Percentiles rank a stretch among this genome's conserved stretches.
phyloP scores from a whole-genome alignment of 2,329 filamentous ascomycete species.

The Fusarium pseudograminearum region DNA sequence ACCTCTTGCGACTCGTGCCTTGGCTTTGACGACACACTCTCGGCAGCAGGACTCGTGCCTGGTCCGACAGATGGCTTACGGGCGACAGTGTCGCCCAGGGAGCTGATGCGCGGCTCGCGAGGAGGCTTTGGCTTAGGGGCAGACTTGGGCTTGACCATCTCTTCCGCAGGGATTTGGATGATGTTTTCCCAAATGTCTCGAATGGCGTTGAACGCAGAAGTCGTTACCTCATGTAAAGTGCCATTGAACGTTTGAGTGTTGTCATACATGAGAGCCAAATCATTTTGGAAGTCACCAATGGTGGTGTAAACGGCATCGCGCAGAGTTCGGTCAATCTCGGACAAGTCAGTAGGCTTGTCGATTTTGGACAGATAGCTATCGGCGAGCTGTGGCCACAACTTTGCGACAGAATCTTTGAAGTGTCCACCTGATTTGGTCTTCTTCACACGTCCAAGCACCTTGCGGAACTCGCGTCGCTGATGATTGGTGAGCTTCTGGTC shows the following conservation, averaged over 20 bases:
- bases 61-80: conserved; percentile 50
- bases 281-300: conserved; percentile 78
- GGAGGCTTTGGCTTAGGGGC: conserved; percentile 56
- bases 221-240: conserved; percentile 77
- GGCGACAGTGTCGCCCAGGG: conserved; percentile 42
- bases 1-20: conserved; percentile 36
- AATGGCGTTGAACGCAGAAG: conserved; percentile 66
- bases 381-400: conserved; percentile 79
- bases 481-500: conserved; percentile 66
- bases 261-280: conserved; percentile 80
- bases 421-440: conserved; percentile 84
- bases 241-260: conserved; percentile 91
- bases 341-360: conserved; percentile 84
- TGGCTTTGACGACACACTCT: conserved; percentile 39
- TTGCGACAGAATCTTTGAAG: conserved; percentile 83
- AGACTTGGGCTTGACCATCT: conserved; percentile 69
- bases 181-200: conserved; percentile 64
- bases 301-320: conserved; percentile 75
- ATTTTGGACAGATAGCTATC: conserved; percentile 77
- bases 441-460: conserved; percentile 79
- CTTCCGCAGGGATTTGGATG: conserved; percentile 59
- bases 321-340: conserved; percentile 83
- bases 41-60: conserved; percentile 47
- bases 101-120: conserved; percentile 51
- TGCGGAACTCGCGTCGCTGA: conserved; percentile 72